Evolutionary conservation across 306 rosid genomes (phyloP).

Genomic region (Gynostemma pentaphyllum): DNA sequence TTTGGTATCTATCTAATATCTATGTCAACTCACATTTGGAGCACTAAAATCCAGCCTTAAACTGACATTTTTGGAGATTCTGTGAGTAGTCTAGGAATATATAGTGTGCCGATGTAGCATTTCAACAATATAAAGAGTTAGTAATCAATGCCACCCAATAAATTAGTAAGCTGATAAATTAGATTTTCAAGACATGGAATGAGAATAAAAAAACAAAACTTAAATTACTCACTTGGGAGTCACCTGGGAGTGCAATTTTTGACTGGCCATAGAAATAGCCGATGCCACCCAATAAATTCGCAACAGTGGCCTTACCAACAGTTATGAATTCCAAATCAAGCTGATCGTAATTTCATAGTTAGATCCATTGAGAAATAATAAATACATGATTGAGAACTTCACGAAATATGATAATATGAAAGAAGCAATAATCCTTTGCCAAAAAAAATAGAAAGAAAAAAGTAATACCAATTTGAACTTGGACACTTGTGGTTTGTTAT

Average conservation of each 20-base stretch:
- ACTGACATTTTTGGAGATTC: neutral
- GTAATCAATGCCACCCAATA: too few relatives aligned
- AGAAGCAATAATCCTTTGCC: neutral
- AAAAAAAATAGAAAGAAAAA: too few relatives aligned
- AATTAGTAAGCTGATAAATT: neutral
- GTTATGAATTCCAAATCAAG: conserved; percentile 58
- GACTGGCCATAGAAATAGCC: conserved; percentile 96
- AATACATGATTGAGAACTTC: conserved; percentile 1
- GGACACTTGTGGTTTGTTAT: neutral
- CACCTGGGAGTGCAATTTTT: conserved; percentile 46
- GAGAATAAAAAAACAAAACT: neutral
- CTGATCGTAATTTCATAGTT: conserved; percentile 35
- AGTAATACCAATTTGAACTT: neutral
- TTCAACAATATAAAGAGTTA: too few relatives aligned
- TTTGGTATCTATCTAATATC: neutral
- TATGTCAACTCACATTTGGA: neutral
- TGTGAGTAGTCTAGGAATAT: neutral
- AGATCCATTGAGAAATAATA: neutral
- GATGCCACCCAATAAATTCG: conserved; percentile 84
- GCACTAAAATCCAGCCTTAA: neutral
- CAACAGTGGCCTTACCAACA: conserved; percentile 84
- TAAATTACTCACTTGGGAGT: conserved; percentile 30
- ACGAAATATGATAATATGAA: conserved; percentile 8
- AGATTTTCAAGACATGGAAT: neutral
- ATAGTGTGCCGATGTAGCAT: neutral